phyloP scores from a whole-genome alignment of 1,284 basidiomycete genomes.

The Cryptococcus wingfieldii region DNA sequence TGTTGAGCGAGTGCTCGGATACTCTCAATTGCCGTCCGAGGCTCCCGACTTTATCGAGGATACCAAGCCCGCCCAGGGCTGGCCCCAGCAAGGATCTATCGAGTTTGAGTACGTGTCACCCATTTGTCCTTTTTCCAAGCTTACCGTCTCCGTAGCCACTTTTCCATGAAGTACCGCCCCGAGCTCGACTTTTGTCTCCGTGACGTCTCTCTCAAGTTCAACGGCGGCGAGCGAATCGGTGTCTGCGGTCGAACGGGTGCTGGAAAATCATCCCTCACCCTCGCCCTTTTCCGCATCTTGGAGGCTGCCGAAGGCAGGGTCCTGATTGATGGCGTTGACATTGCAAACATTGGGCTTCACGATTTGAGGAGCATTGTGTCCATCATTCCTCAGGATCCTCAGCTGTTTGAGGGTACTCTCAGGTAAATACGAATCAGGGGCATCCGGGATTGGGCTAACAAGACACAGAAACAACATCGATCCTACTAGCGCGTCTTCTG shows the following conservation, averaged over 20 bases:
- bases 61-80: constrained; percentile 58
- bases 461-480: constrained; percentile 35
- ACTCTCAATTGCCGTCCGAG: constrained; percentile 71
- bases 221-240: constrained; percentile 76
- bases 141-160: constrained; percentile 53
- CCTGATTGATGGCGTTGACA: constrained; percentile 75
- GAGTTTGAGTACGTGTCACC: constrained; percentile 61
- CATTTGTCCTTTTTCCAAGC: neutral
- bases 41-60: constrained; percentile 69
- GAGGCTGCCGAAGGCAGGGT: constrained; percentile 78
- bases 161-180: constrained; percentile 76
- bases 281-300: constrained; percentile 59
- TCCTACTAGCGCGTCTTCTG: constrained; percentile 55
- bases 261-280: constrained; percentile 78
- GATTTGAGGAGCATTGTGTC: constrained; percentile 64
- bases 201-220: constrained; percentile 60
- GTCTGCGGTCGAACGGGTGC: constrained; percentile 84
- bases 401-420: constrained; percentile 80
- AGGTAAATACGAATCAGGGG: constrained; percentile 57
- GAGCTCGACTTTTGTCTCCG: constrained; percentile 74
- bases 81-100: constrained; percentile 74
- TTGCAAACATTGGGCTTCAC: constrained; percentile 74
- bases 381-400: constrained; percentile 81
- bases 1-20: constrained; percentile 61
- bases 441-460: neutral